Conservation (phyloP, 78 protist species). For the Salpingoeca rosetta region DNA sequence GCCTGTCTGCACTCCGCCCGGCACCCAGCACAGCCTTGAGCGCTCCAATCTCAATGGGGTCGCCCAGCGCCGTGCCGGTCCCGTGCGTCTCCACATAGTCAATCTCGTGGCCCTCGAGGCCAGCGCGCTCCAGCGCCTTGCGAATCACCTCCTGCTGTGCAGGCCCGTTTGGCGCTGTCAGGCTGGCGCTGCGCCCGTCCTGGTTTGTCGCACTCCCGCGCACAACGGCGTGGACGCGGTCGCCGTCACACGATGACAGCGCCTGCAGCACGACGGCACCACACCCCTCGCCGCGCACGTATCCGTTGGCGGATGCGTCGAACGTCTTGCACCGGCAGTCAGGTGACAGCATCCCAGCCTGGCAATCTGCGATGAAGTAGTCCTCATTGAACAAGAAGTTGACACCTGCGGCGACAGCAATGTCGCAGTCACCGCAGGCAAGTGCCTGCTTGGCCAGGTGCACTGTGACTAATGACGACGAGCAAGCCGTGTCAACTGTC, state of each 20-base stretch:
- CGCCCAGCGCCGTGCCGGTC: constrained; percentile 77
- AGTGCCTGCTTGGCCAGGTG: constrained; percentile 47
- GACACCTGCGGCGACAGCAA: constrained; percentile 64
- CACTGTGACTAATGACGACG: constrained; percentile 61
- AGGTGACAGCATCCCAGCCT: constrained; percentile 40
- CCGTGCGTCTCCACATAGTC: constrained; percentile 68
- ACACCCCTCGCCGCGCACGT: constrained; percentile 68
- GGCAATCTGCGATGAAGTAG: constrained; percentile 6
- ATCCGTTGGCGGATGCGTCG: constrained; percentile 72
- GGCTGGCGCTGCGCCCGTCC: constrained; percentile 45
- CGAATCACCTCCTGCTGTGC: constrained; percentile 51
- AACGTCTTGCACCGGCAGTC: constrained; percentile 55
- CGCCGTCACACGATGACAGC: constrained; percentile 17
- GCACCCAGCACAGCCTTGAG: constrained; percentile 22
- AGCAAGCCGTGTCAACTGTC: constrained; percentile 80
- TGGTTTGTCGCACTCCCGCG: constrained; percentile 35
- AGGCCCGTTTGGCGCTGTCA: constrained; percentile 47
- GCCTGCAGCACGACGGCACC: constrained; percentile 40
- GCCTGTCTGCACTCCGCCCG: not conserved
- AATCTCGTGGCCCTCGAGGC: constrained; percentile 5
- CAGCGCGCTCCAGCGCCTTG: constrained; percentile 28
- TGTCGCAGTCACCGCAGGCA: constrained; percentile 36
- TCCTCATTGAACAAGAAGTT: constrained; percentile 48
- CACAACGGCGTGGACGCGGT: constrained; percentile 42
- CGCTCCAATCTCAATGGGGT: constrained; percentile 35